Conservation (phyloP, 1,284 basidiomycete genomes). For the Porodaedalea pini region DNA sequence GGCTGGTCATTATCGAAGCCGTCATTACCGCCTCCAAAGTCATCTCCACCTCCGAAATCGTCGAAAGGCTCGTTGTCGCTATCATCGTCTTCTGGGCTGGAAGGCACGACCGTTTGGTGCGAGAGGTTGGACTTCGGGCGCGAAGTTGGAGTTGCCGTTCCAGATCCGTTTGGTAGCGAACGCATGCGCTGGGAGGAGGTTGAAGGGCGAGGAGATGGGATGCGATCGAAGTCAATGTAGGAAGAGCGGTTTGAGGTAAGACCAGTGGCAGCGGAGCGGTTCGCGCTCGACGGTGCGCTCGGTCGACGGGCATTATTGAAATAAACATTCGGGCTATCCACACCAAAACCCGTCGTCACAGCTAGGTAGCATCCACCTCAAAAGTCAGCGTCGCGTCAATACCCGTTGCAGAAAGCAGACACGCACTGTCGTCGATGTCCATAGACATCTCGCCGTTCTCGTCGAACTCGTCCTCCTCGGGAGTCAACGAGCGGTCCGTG, state of each 20-base stretch:
- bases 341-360: not conserved
- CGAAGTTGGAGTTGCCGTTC: conserved; percentile 39
- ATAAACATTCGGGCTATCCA: conserved; percentile 45
- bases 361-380: not conserved
- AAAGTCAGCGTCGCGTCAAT: conserved; percentile 25
- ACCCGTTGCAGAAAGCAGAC: not conserved
- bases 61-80: conserved; percentile 11
- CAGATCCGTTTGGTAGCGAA: conserved; percentile 30
- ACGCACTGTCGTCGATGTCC: conserved; percentile 61
- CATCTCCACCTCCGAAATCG: not conserved
- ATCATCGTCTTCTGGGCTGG: conserved; percentile 19
- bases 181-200: conserved; percentile 35
- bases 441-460: conserved; percentile 70
- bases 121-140: conserved; percentile 42
- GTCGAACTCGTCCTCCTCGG: conserved; percentile 38
- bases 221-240: conserved; percentile 59
- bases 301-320: conserved; percentile 48
- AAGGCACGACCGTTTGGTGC: conserved; percentile 26
- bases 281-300: conserved; percentile 43
- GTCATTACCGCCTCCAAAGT: not conserved
- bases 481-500: conserved; percentile 38
- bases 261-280: conserved; percentile 47
- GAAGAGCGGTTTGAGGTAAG: conserved; percentile 50
- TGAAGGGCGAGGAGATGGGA: conserved; percentile 57
- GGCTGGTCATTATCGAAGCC: conserved; percentile 25